These are phyloP conservation scores for Pseudozyma sp. DNA, from an alignment of 1,284 basidiomycete species.

Conservation along the genomic window DNA sequence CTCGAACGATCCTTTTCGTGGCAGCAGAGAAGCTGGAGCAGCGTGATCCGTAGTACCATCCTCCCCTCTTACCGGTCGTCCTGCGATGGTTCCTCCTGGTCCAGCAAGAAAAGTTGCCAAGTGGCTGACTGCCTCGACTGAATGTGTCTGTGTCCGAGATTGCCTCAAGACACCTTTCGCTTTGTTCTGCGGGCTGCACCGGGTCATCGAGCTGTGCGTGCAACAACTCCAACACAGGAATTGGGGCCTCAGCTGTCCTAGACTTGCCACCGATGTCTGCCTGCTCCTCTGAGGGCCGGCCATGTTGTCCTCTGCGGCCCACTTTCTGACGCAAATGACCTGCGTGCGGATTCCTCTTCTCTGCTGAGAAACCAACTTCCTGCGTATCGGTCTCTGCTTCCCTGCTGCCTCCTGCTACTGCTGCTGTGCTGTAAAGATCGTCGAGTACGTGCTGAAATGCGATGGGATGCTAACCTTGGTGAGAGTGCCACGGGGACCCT, in stretches of 20 bases:
- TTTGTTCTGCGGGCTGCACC: no score
- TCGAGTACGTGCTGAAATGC: slow-evolving; percentile 2
- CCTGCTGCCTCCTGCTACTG: slow-evolving; percentile 5
- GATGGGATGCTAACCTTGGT: slow-evolving; percentile 63
- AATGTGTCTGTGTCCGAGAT: no score
- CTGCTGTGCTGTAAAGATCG: slow-evolving; percentile 12
- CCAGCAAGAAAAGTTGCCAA: no score
- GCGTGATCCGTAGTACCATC: not conserved
- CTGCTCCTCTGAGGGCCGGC: not conserved
- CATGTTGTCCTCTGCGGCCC: not conserved
- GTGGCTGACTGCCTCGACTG: no score
- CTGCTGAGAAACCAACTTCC: not conserved
- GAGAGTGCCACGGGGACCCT: slow-evolving; percentile 68
- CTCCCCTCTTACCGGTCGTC: not conserved
- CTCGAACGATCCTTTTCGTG: not conserved
- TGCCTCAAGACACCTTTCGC: no score
- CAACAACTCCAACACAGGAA: no score
- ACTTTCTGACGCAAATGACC: no score
- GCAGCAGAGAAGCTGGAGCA: not conserved
- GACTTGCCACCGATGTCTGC: no score
- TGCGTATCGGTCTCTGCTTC: slow-evolving; percentile 1
- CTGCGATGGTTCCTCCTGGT: not conserved
- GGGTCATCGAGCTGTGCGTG: no score
- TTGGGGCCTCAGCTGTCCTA: no score
- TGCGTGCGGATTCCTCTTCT: no score